Percentiles rank a stretch among this genome's conserved stretches.
Evolutionary conservation across 2,329 filamentous ascomycete species (phyloP).

Genomic region (Trichoderma sp.): DNA sequence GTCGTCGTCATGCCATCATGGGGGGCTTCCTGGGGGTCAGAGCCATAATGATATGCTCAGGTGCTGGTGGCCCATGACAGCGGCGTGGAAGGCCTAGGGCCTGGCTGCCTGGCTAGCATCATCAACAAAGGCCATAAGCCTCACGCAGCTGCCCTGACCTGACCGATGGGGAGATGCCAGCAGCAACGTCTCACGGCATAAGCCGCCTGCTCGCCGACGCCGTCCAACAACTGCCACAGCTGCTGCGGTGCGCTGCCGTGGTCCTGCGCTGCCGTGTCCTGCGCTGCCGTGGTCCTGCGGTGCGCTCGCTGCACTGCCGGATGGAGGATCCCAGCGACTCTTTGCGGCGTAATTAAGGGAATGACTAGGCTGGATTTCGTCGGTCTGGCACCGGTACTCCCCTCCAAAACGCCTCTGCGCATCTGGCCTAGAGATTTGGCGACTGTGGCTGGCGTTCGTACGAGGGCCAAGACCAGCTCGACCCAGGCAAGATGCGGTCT

Average conservation of each 20-base stretch:
- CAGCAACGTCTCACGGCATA: conserved; percentile 9
- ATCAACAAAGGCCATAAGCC: not conserved
- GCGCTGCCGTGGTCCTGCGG: too few relatives aligned
- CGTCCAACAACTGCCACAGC: not conserved
- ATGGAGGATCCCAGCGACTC: not conserved
- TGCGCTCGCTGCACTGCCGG: not conserved
- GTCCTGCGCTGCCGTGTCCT: too few relatives aligned
- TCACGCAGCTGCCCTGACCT: not conserved
- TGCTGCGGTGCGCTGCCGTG: not conserved
- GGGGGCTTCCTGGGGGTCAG: not conserved
- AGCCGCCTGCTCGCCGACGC: not conserved
- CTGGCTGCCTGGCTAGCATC: conserved; percentile 4
- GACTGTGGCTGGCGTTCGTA: conserved; percentile 17
- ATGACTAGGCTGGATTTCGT: not conserved
- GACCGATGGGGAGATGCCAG: not conserved
- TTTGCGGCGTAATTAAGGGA: not conserved
- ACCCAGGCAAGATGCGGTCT: conserved; percentile 18
- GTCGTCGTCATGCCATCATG: conserved; percentile 18
- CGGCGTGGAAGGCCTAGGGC: not conserved
- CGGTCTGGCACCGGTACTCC: conserved; percentile 17
- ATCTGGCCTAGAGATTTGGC: conserved; percentile 20
- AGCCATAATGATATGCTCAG: conserved; percentile 13
- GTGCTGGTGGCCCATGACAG: conserved; percentile 16
- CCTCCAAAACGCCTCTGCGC: not conserved
- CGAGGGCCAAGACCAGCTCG: conserved; percentile 15